These are phyloP conservation scores for Aspergillus fijiensis DNA, from an alignment of 2,329 filamentous ascomycete genomes.

Conservation along the genomic window DNA sequence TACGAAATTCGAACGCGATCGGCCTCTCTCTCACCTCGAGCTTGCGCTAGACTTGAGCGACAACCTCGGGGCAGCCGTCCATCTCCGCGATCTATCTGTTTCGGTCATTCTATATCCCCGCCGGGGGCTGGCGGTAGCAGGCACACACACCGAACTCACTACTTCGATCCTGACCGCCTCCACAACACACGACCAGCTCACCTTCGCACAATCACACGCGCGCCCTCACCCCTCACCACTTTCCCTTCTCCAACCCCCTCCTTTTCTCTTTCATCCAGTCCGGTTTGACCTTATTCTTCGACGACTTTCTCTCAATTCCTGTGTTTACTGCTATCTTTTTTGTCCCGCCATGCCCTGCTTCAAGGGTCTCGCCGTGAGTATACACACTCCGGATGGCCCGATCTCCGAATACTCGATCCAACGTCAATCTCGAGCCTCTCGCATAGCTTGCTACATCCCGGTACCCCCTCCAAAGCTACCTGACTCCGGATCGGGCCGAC, in stretches of 20 bases:
- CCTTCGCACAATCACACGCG: slow-evolving; percentile 6
- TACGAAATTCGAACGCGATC: not conserved
- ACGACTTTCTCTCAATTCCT: not conserved
- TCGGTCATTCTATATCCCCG: not conserved
- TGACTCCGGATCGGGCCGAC: slow-evolving; percentile 67
- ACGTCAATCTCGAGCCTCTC: slow-evolving; percentile 83
- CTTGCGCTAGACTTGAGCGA: not conserved
- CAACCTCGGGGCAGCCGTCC: not conserved
- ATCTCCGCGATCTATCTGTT: not conserved
- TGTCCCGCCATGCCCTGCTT: slow-evolving; percentile 78
- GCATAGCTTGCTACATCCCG: slow-evolving; percentile 96
- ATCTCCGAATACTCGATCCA: slow-evolving; percentile 92
- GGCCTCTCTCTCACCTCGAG: not conserved
- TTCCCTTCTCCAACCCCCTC: slow-evolving; percentile 1
- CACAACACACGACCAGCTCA: slow-evolving; percentile 23
- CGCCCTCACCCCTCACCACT: not conserved
- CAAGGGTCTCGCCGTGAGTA: slow-evolving; percentile 97
- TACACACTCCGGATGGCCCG: slow-evolving; percentile 77
- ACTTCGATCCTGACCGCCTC: slow-evolving; percentile 26
- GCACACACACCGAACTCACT: slow-evolving; percentile 11
- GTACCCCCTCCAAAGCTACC: slow-evolving; percentile 84
- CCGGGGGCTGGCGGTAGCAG: slow-evolving; percentile 9
- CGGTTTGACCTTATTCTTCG: not conserved
- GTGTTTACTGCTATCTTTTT: not conserved
- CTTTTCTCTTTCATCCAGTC: not conserved